Evolutionary conservation across 2,329 filamentous ascomycete genomes (phyloP).

Genomic region (Penicillium sp.): DNA sequence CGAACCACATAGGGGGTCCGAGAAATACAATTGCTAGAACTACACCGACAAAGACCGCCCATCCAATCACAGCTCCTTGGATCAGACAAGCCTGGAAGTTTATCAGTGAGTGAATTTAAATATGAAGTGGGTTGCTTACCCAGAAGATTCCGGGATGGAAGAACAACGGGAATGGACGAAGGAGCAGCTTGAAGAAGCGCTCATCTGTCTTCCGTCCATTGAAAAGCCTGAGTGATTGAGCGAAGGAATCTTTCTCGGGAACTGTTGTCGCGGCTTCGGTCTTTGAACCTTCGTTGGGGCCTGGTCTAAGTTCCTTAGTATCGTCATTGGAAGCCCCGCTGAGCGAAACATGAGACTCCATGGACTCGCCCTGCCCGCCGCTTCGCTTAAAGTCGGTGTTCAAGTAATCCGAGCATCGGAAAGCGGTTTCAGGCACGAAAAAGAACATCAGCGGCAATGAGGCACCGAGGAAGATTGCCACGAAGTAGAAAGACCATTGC

Average conservation of each 20-base stretch:
- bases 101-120: conserved; percentile 7
- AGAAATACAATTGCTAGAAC: conserved; percentile 80
- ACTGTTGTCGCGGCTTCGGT: conserved; percentile 8
- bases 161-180: conserved; percentile 78
- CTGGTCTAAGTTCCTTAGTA: conserved; percentile 8
- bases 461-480: conserved; percentile 75
- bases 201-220: conserved; percentile 81
- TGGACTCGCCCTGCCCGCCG: conserved; percentile 15
- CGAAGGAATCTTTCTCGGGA: conserved; percentile 55
- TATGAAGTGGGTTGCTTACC: conserved; percentile 42
- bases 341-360: conserved; percentile 9
- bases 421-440: conserved; percentile 83
- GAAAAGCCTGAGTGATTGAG: conserved; percentile 65
- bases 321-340: conserved; percentile 9
- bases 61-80: conserved; percentile 87
- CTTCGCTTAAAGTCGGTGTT: conserved; percentile 64
- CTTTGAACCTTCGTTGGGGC: background rate
- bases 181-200: conserved; percentile 61
- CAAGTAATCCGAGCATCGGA: conserved; percentile 61
- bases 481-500: conserved; percentile 84
- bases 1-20: conserved; percentile 75
- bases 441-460: conserved; percentile 71
- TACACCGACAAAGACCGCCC: conserved; percentile 90
- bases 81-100: conserved; percentile 60
- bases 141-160: conserved; percentile 82